phyloP scores from a whole-genome alignment of 1,284 basidiomycete genomes.

The Trichosporon coremiiforme region DNA sequence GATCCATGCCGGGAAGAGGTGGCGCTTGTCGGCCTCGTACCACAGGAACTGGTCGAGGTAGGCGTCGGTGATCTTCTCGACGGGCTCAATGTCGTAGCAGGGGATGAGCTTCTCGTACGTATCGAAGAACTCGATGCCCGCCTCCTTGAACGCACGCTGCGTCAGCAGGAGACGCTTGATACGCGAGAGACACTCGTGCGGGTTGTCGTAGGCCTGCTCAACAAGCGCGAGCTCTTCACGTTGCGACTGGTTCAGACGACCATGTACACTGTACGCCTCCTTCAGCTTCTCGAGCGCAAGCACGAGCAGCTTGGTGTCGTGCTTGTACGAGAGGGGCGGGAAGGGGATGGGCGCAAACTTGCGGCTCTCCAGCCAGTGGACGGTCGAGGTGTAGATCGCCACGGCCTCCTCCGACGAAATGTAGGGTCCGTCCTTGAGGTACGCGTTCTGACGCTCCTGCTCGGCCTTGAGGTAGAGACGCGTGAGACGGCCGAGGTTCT shows the following conservation, averaged over 20 bases:
- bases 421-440: constrained; percentile 95
- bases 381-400: constrained; percentile 94
- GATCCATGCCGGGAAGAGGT: constrained; percentile 95
- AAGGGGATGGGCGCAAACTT: constrained; percentile 96
- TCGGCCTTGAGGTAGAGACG: constrained; percentile 93
- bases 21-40: constrained; percentile 88
- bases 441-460: constrained; percentile 94
- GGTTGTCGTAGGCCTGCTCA: constrained; percentile 82
- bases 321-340: constrained; percentile 96
- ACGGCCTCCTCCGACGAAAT: constrained; percentile 97
- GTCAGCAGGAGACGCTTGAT: constrained; percentile 94
- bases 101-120: constrained; percentile 97
- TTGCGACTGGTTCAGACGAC: constrained; percentile 91
- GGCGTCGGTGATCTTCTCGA: constrained; percentile 97
- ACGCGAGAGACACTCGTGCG: constrained; percentile 72
- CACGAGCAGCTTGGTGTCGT: constrained; percentile 93
- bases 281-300: constrained; percentile 94
- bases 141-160: constrained; percentile 95
- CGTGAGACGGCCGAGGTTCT: constrained; percentile 59
- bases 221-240: constrained; percentile 93
- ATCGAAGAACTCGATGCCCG: constrained; percentile 80
- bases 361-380: constrained; percentile 94
- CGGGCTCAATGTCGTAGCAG: constrained; percentile 96
- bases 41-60: constrained; percentile 82
- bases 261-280: constrained; percentile 97